These are phyloP conservation scores for Nidularia sp. DNA, from an alignment of 768 basidiomycete genomes.

Conservation along the genomic window DNA sequence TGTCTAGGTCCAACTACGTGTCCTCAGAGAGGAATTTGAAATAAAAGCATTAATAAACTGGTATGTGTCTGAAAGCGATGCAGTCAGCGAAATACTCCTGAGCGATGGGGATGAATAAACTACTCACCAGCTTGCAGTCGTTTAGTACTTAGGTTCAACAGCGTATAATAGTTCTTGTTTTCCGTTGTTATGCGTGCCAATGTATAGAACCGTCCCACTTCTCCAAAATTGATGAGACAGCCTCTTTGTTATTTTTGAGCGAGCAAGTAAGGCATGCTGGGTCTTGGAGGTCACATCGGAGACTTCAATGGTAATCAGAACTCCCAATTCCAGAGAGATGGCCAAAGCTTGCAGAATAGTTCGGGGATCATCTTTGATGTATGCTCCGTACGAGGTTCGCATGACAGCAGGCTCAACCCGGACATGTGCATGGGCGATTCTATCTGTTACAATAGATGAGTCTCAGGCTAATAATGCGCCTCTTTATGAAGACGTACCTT, in stretches of 20 bases:
- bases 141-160: too few species aligned
- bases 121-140: too few species aligned
- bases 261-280: neutral
- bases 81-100: too few species aligned
- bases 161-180: neutral
- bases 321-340: conserved; percentile 33
- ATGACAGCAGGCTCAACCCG: conserved; percentile 28
- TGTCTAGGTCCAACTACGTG: too few species aligned
- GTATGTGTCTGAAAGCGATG: too few species aligned
- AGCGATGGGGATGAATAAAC: too few species aligned
- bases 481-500: neutral
- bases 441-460: conserved; percentile 11
- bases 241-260: too few species aligned
- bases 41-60: too few species aligned
- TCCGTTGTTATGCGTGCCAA: neutral
- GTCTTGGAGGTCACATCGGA: conserved; percentile 3
- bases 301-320: conserved; percentile 26
- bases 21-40: too few species aligned
- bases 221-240: neutral
- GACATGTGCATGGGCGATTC: conserved; percentile 27
- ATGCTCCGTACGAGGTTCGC: conserved; percentile 25
- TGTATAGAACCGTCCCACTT: neutral
- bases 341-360: conserved; percentile 33
- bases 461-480: too few species aligned
- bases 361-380: conserved; percentile 23